phyloP scores from a whole-genome alignment of 805 yeast genomes.

The Cyberlindnera suaveolens region DNA sequence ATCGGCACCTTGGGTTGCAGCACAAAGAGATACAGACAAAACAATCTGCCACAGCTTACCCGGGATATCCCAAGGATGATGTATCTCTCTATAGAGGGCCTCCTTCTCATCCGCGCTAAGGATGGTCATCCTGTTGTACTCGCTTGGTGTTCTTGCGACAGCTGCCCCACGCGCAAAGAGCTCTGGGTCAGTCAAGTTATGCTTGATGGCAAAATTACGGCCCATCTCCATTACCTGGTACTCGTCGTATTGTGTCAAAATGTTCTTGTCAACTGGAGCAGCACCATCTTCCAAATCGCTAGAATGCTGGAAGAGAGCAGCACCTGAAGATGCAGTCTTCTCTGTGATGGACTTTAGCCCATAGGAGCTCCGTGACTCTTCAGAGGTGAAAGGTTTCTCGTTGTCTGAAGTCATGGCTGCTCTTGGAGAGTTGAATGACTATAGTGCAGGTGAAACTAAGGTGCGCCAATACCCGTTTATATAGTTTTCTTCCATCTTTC shows the following conservation, averaged over 20 bases:
- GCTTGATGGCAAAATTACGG: conserved; percentile 52
- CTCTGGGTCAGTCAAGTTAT: conserved; percentile 41
- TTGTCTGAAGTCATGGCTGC: neutral
- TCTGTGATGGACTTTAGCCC: neutral
- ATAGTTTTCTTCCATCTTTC: neutral
- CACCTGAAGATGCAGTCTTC: conserved; percentile 1
- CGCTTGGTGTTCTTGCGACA: conserved; percentile 54
- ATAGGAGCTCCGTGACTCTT: too few species aligned
- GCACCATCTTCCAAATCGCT: conserved; percentile 1
- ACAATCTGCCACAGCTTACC: conserved; percentile 47
- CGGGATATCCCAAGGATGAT: conserved; percentile 39
- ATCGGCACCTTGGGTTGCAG: conserved; percentile 79
- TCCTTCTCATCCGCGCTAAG: conserved; percentile 49
- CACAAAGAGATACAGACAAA: conserved; percentile 67
- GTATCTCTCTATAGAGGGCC: conserved; percentile 39
- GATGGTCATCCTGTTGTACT: conserved; percentile 51
- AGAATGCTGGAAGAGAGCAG: conserved; percentile 4
- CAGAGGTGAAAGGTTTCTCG: neutral
- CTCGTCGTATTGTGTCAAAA: conserved; percentile 51
- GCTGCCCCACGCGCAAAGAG: conserved; percentile 63
- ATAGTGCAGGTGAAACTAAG: neutral
- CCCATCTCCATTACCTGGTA: conserved; percentile 67
- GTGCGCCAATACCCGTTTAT: neutral
- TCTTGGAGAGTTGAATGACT: neutral
- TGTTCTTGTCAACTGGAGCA: conserved; percentile 30